Evolutionary conservation across 176 grass and related monocot genomes (phyloP).

Genomic region (bread wheat (Triticum aestivum)): DNA sequence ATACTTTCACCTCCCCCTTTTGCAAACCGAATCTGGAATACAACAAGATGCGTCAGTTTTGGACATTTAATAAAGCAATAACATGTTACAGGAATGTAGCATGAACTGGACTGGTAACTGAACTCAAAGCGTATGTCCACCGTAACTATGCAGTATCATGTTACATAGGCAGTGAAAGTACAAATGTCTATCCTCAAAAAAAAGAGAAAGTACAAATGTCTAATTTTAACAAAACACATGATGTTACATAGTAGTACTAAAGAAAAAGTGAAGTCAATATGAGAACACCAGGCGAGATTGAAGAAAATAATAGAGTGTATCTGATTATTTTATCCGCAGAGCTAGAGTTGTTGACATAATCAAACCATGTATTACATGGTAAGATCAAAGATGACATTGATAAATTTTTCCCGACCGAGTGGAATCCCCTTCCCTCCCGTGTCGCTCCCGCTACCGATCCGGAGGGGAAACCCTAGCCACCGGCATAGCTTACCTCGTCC

Average conservation of each 20-base stretch:
- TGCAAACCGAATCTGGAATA: constrained; percentile 59
- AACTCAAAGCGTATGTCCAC: background rate
- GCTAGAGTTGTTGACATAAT: too few relatives aligned
- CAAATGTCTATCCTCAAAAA: background rate
- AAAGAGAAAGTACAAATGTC: background rate
- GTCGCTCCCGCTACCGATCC: too few relatives aligned
- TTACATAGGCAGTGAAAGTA: background rate
- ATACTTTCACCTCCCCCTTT: constrained; percentile 42
- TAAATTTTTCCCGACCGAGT: too few relatives aligned
- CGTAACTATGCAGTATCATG: background rate
- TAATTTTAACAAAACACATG: background rate
- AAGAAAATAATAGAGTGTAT: background rate
- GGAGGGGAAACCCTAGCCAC: too few relatives aligned
- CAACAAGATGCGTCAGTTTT: background rate
- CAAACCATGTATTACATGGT: too few relatives aligned
- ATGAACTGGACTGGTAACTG: background rate
- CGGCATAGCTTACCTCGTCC: too few relatives aligned
- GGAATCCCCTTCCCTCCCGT: too few relatives aligned
- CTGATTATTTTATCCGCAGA: background rate
- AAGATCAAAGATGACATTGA: too few relatives aligned
- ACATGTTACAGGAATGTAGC: background rate
- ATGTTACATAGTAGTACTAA: background rate
- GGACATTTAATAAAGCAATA: background rate
- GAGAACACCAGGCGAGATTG: background rate
- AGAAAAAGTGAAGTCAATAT: background rate